Conservation (phyloP, 352 stramenopile species). For the Nothophytophthora sp. region DNA sequence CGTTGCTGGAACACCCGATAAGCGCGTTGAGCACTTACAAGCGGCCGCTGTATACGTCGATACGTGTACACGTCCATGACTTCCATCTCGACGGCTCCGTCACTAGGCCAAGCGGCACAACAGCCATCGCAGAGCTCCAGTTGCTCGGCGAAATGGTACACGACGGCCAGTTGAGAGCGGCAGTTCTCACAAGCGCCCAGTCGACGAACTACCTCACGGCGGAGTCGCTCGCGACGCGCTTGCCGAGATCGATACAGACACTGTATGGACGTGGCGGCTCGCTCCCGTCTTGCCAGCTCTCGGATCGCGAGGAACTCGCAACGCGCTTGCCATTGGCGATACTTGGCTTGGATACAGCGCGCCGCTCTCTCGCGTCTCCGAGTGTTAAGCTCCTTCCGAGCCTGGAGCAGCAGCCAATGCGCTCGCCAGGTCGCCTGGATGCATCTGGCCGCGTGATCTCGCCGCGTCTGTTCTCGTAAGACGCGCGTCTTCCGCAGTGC, state of each 20-base stretch:
- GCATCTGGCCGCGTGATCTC: conserved; percentile 8
- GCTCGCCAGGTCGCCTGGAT: conserved; percentile 45
- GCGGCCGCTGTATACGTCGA: conserved; percentile 24
- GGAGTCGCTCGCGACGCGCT: conserved; percentile 30
- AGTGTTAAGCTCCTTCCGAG: conserved; percentile 6
- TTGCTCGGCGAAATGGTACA: conserved; percentile 38
- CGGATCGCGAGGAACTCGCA: conserved; percentile 29
- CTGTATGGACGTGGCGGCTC: conserved; percentile 47
- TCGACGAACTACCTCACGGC: conserved; percentile 31
- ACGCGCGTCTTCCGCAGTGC: conserved; percentile 2
- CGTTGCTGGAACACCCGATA: conserved; percentile 42
- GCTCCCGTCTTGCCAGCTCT: conserved; percentile 25
- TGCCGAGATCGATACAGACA: conserved; percentile 32
- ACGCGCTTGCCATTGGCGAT: conserved; percentile 14
- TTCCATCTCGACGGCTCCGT: conserved; percentile 9
- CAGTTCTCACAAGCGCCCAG: conserved; percentile 49
- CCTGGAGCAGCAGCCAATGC: conserved; percentile 18
- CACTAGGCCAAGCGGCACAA: conserved; percentile 9
- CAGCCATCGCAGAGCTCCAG: conserved; percentile 41
- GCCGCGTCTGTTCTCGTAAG: conserved; percentile 18
- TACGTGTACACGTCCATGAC: conserved; percentile 31
- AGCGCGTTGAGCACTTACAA: conserved; percentile 31
- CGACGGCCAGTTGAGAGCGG: conserved; percentile 25
- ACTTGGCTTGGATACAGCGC: conserved; percentile 23
- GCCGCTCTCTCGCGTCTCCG: conserved; percentile 16